Evolutionary conservation across 305 asterid genomes (phyloP).

Genomic region (Plantago coronopus): DNA sequence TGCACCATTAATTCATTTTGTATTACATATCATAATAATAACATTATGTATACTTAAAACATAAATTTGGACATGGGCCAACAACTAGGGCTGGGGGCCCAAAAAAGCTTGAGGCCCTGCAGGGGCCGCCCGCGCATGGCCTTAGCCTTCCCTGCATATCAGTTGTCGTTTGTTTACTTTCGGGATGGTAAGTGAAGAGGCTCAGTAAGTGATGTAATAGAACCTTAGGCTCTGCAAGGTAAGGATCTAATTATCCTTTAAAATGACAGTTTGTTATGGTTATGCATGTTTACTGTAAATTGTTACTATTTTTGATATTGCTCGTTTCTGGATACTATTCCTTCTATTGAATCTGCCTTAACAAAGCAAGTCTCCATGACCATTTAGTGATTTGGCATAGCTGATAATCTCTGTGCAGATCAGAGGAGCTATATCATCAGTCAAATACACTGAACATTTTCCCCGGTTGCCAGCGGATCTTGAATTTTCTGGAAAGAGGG

Average conservation of each 20-base stretch:
- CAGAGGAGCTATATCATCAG: slow-evolving; percentile 76
- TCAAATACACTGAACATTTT: slow-evolving; percentile 70
- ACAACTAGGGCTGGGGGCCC: too few species aligned
- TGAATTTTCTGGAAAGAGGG: slow-evolving; percentile 64
- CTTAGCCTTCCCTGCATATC: too few species aligned
- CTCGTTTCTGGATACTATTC: slow-evolving; percentile 12
- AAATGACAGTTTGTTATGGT: slow-evolving; percentile 13
- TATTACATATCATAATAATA: too few species aligned
- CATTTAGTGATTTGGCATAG: slow-evolving; percentile 17
- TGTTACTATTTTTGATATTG: slow-evolving; percentile 11
- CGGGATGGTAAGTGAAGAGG: slow-evolving; percentile 13
- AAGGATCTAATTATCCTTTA: slow-evolving; percentile 11
- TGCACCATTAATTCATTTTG: too few species aligned
- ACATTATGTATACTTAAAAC: too few species aligned
- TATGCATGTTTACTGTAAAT: neutral
- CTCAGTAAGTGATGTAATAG: slow-evolving; percentile 4
- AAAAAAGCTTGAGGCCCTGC: too few species aligned
- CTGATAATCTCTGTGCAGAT: slow-evolving; percentile 47
- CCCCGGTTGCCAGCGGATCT: slow-evolving; percentile 74
- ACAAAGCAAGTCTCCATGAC: slow-evolving; percentile 15
- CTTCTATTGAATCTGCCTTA: slow-evolving; percentile 18
- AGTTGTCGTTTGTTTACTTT: slow-evolving; percentile 1
- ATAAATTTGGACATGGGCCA: too few species aligned
- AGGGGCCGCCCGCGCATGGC: too few species aligned
- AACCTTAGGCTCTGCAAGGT: slow-evolving; percentile 6